Evolutionary conservation across 805 yeast species (phyloP), one percentile per base, ranked within the genome.

Genomic region (Aciculoconidium aculeatum): DNA sequence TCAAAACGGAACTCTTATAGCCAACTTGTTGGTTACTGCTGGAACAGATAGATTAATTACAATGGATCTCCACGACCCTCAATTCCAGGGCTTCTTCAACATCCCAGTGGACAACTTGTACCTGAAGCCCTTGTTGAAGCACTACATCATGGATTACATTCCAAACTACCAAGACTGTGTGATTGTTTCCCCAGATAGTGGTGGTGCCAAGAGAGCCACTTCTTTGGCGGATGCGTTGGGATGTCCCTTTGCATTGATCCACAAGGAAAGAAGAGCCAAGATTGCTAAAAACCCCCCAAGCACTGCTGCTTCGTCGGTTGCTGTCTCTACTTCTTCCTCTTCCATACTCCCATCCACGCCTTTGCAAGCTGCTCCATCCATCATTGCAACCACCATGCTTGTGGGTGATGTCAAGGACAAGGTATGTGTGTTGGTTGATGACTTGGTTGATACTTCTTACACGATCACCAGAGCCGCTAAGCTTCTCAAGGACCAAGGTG

Each of bases 201-300:
- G 99, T 49, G 99, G 99, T 39, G 99, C 98, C 28, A 92, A 92
- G 56, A 67, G 98, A 41, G 96, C 98, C 17, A 84, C 95, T 1
- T 80, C 90, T 1, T 72, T 92, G 37, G 98, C 98, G 2, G 99
- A 92, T 58, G 73, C 82, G 1, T 61, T 92, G 34, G 87, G 85
- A 11, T 72, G 92, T 64, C 73, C 87, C 15, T 88, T 92, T 63
- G 98, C 99, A 0, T 66, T 92, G 56, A 87, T 92, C 40, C 97
- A 92, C 59, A 92, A 92, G 58, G 98, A 92, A 52, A 69, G 95
- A 51, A 67, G 94, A 40, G 72, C 67, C 26, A 63, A 58, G 32
- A 54, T 56, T 5, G 51, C 66, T 10, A 50, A 45, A 21, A 44
- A 48, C 15, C 57, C 65, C 7, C 58, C 62, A 7, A 45, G 48